Evolutionary conservation across 2,329 filamentous ascomycete species (phyloP), one percentile per base, ranked within the genome.

Genomic region (Xylaria hypoxylon): DNA sequence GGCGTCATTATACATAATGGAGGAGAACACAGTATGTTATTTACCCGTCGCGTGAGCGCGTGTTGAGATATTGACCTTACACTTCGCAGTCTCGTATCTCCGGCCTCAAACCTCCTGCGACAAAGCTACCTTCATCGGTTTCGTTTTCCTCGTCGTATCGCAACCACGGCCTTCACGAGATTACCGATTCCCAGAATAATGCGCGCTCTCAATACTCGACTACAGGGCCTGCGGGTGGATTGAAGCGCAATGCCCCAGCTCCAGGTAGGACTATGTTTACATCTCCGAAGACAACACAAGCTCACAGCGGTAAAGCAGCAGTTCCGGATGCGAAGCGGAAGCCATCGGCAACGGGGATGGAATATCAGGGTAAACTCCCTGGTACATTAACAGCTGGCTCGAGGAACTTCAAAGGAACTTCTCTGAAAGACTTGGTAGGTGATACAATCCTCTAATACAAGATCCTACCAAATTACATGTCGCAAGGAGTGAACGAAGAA

Each of bases 121-220:
- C 69, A 28, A 73, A 69, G 50, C 72, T 77, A 47, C 72, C 73
- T 26, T 51, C 66, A 17, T 53, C 71, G 35, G 64, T 72, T 45
- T 68, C 74, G 8, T 73, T 69, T 15, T 59, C 73, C 11, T 31
- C 64, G 4, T 62, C 64, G 1, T 48, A 74, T 35, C 77, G 75
- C 52, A 69, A 78, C 7, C 80, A 74, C 52, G 72, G 79, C 3
- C 81, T 89, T 17, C 77, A 82, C 10, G 87, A 89, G 73, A 84
- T 87, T 70, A 84, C 80, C 73, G 85, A 89, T 7, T 89, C 87
- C n/a, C 86, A 90, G 73, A 82, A 80, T 77, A 90, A 90, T 75
- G 77, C 83, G 48, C 84, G 87, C 57, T 76, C 79, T 11, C 84
- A 83, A 56, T 76, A 79, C 1, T 74, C 81, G 0, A 75, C 81